A percentile compares a stretch with the other conserved stretches of the same genome.
These are phyloP conservation scores for Dissophora globulifera DNA, from an alignment of 192 early-diverging fungal species.

Conservation along the genomic window DNA sequence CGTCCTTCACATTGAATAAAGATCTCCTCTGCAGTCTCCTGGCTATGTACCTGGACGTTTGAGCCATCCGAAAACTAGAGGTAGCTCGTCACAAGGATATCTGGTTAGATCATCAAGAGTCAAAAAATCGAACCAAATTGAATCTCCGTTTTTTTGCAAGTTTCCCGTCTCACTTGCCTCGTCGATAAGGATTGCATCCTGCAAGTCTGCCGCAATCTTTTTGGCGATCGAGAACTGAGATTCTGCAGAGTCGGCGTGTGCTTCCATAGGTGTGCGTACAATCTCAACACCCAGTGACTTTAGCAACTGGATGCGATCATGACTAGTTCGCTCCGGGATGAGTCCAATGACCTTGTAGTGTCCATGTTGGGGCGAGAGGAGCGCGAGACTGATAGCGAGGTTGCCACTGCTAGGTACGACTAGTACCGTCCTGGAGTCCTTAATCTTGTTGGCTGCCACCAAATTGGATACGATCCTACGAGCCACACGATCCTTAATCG, in stretches of 20 bases:
- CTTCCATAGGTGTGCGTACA: slow-evolving; percentile 75
- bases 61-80: slow-evolving; percentile 29
- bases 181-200: slow-evolving; percentile 68
- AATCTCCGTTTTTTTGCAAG: neutral
- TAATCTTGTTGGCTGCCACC: slow-evolving; percentile 42
- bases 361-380: slow-evolving; percentile 57
- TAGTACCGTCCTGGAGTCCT: slow-evolving; percentile 51
- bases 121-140: too few relatives aligned
- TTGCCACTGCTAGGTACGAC: slow-evolving; percentile 80
- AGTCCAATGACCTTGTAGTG: slow-evolving; percentile 65
- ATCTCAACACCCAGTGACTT: slow-evolving; percentile 78
- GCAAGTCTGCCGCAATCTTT: slow-evolving; percentile 61
- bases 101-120: too few relatives aligned
- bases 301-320: slow-evolving; percentile 72
- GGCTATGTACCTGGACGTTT: slow-evolving; percentile 55
- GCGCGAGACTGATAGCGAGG: slow-evolving; percentile 73
- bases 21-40: slow-evolving; percentile 71
- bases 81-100: too few relatives aligned
- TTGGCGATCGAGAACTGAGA: slow-evolving; percentile 69
- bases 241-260: slow-evolving; percentile 71
- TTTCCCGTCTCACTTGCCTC: slow-evolving; percentile 59
- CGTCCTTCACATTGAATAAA: slow-evolving; percentile 62
- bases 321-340: slow-evolving; percentile 78
- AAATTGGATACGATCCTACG: slow-evolving; percentile 58
- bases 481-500: slow-evolving; percentile 81